Evolutionary conservation across 2,329 filamentous ascomycete genomes (phyloP), one percentile per base, ranked within the genome.

Genomic region (Alternaria sp.): DNA sequence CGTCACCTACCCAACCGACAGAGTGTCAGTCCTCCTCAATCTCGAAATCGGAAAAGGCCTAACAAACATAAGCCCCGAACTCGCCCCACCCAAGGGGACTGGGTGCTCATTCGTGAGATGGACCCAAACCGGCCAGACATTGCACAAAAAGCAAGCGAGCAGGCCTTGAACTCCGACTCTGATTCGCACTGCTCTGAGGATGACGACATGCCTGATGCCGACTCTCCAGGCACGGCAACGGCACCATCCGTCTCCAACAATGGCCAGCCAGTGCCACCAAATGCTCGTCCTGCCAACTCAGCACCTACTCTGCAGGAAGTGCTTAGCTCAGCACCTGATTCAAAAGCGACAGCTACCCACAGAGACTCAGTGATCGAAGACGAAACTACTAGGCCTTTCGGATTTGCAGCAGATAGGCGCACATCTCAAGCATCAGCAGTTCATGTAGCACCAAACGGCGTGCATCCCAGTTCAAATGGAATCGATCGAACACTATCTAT

Each of bases 101-200:
- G 84, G 70, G 88, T 92, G 67, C 84, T 95, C 78, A 85, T 95
- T 66, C 81, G 83, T 61, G 83, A 85, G 77, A 85, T 94, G 82
- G 87, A 83, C 70, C 88, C 89, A 73, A 88, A 88, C 73, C 83
- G 84, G 68, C 88, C 87, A 54, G 89, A 93, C 54, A 86, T 93
- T 73, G 89, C 89, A 61, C 81, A 81, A 67, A 76, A 81, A 73
- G 90, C 88, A 61, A 86, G 84, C 66, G 80, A 82, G 65, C 77
- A 84, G 67, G 83, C 86, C 21, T 81, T 91, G 51, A 77, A 79
- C 43, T 80, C 79, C 3, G 76, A 75, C 25, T 81, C 79, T 45
- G 83, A 84, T 21, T 81, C 80, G 3, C 82, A 81, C 59, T 75
- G 83, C 49, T 81, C 82, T 65, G 81, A 83, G 62, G 82, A 83